These are phyloP conservation scores for Rubus parviflorus DNA, from an alignment of 306 rosid genomes.

Conservation along the genomic window DNA sequence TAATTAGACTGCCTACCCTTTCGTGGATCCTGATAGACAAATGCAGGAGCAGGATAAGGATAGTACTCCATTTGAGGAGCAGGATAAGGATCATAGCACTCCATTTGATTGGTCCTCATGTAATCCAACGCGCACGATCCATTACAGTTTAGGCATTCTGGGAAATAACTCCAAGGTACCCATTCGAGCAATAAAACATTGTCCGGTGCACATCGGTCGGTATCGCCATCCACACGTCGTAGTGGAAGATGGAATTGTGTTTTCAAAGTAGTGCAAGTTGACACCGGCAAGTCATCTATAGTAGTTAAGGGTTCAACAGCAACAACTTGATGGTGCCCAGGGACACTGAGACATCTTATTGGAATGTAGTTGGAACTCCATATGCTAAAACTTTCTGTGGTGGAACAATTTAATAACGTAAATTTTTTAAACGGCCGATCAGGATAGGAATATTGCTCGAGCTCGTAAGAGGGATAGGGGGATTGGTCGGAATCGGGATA, in stretches of 20 bases:
- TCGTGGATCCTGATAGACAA: neutral
- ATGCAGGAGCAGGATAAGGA: too few species aligned
- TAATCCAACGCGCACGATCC: neutral
- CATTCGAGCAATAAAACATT: neutral
- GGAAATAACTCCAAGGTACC: neutral
- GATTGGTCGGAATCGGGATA: too few species aligned
- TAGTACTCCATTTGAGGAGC: too few species aligned
- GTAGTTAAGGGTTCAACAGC: neutral
- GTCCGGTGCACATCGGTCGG: neutral
- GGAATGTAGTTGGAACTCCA: neutral
- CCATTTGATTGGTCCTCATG: neutral
- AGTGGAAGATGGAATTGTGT: neutral
- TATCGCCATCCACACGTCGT: neutral
- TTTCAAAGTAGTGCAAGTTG: neutral
- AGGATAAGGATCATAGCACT: neutral
- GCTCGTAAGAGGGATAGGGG: too few species aligned
- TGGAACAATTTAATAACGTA: conserved; percentile 8
- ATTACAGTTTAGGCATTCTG: neutral
- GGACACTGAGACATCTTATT: neutral
- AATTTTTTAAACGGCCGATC: too few species aligned
- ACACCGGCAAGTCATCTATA: neutral
- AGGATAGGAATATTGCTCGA: too few species aligned
- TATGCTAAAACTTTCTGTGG: neutral
- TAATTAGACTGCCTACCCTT: neutral
- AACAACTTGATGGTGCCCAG: conserved; percentile 7